Evolutionary conservation across 1,139 yeast species (phyloP).

Genomic region (Geotrichum klebahnii): DNA sequence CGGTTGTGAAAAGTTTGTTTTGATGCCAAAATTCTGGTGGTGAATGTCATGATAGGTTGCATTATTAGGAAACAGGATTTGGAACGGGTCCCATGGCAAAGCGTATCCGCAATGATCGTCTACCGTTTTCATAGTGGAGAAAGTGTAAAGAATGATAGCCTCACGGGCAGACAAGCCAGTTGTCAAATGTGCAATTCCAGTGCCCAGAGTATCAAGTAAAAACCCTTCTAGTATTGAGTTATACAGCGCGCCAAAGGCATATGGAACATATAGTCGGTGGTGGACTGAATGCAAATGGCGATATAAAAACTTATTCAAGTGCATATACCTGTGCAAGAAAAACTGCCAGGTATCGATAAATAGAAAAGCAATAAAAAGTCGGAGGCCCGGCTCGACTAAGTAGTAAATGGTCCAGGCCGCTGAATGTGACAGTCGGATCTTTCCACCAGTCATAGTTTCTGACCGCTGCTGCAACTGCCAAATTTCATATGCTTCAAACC

Average conservation of each 20-base stretch:
- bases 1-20: slow-evolving; percentile 93
- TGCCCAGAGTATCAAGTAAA: slow-evolving; percentile 82
- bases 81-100: slow-evolving; percentile 86
- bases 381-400: slow-evolving; percentile 47
- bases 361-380: slow-evolving; percentile 59
- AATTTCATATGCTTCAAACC: slow-evolving; percentile 63
- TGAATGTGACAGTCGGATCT: slow-evolving; percentile 8
- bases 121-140: slow-evolving; percentile 91
- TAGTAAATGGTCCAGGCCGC: slow-evolving; percentile 47
- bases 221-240: slow-evolving; percentile 94
- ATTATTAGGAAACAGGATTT: slow-evolving; percentile 84
- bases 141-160: slow-evolving; percentile 65
- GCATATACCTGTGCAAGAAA: slow-evolving; percentile 85
- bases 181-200: slow-evolving; percentile 71
- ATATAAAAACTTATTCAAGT: slow-evolving; percentile 69
- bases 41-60: slow-evolving; percentile 95
- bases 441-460: slow-evolving; percentile 6
- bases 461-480: slow-evolving; percentile 44
- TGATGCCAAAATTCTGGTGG: slow-evolving; percentile 93
- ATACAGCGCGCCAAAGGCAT: slow-evolving; percentile 93
- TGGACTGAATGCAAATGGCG: slow-evolving; percentile 86
- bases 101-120: slow-evolving; percentile 98
- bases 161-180: slow-evolving; percentile 73
- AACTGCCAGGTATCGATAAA: slow-evolving; percentile 94
- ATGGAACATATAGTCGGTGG: slow-evolving; percentile 90